Percentiles rank a stretch among this genome's conserved stretches.
Conservation (phyloP, 306 rosid genomes). For the Dalbergia cultrata region DNA sequence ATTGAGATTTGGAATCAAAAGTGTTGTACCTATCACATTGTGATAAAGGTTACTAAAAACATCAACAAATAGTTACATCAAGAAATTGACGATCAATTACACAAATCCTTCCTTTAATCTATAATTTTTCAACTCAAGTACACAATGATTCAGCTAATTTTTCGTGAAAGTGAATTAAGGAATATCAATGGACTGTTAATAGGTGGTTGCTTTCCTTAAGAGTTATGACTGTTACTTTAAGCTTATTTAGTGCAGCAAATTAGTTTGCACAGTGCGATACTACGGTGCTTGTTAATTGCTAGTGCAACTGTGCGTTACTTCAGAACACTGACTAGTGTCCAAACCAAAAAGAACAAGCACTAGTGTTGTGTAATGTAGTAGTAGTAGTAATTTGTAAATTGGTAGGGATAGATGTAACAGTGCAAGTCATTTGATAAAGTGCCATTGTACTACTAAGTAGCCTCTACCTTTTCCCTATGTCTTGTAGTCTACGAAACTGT, state of each 20-base stretch:
- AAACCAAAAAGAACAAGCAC: too few relatives aligned
- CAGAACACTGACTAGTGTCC: neutral
- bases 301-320: neutral
- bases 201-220: neutral
- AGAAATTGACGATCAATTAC: too few relatives aligned
- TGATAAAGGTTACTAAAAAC: too few relatives aligned
- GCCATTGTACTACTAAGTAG: neutral
- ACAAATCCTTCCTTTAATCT: too few relatives aligned
- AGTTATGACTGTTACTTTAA: neutral
- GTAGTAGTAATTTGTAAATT: slow-evolving; percentile 22
- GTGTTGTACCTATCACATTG: too few relatives aligned
- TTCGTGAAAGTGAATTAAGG: too few relatives aligned
- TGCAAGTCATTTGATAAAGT: slow-evolving; percentile 31
- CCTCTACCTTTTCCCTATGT: neutral
- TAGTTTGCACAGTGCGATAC: neutral
- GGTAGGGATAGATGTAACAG: neutral
- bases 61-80: too few relatives aligned
- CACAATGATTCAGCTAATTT: too few relatives aligned
- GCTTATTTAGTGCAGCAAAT: neutral
- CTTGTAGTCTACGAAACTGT: neutral
- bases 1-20: too few relatives aligned
- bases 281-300: neutral
- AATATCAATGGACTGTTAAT: neutral
- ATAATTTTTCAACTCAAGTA: too few relatives aligned
- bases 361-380: neutral